These are phyloP conservation scores for Barnettozyma botsteinii DNA, from an alignment of 805 yeast species.

Conservation along the genomic window DNA sequence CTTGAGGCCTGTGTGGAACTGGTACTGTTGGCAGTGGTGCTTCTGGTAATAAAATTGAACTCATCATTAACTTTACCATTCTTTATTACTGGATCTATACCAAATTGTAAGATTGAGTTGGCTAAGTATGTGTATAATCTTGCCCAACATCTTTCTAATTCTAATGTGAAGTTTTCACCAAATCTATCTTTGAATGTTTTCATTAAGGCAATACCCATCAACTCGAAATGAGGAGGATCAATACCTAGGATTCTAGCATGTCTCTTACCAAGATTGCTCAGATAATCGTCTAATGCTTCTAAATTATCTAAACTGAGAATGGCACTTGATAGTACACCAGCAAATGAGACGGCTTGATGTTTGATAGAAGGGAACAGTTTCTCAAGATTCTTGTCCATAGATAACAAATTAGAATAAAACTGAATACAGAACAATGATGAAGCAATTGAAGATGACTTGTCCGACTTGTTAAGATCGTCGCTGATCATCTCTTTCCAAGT, in stretches of 20 bases:
- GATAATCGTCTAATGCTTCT: conserved; percentile 48
- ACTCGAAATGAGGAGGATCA: conserved; percentile 58
- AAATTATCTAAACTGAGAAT: conserved; percentile 60
- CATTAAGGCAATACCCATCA: conserved; percentile 69
- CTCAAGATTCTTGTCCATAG: conserved; percentile 56
- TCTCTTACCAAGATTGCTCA: conserved; percentile 61
- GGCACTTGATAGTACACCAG: conserved; percentile 69
- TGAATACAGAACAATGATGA: conserved; percentile 69
- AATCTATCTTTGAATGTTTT: conserved; percentile 66
- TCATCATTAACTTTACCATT: conserved; percentile 24
- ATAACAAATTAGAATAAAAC: conserved; percentile 62
- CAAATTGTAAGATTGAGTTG: conserved; percentile 53
- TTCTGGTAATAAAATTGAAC: conserved; percentile 1
- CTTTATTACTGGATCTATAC: conserved; percentile 35
- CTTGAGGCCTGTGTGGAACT: conserved; percentile 3
- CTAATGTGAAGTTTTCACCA: conserved; percentile 44
- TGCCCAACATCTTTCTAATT: conserved; percentile 66
- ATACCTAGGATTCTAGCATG: conserved; percentile 73
- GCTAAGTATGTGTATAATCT: conserved; percentile 63
- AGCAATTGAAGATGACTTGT: conserved; percentile 32
- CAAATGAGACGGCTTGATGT: conserved; percentile 77
- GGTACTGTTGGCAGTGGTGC: not conserved
- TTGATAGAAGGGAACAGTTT: conserved; percentile 64
- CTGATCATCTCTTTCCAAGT: conserved; percentile 35
- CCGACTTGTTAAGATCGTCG: conserved; percentile 25